phyloP scores from a whole-genome alignment of 768 basidiomycete genomes.

The Cystobasidium tubakii region DNA sequence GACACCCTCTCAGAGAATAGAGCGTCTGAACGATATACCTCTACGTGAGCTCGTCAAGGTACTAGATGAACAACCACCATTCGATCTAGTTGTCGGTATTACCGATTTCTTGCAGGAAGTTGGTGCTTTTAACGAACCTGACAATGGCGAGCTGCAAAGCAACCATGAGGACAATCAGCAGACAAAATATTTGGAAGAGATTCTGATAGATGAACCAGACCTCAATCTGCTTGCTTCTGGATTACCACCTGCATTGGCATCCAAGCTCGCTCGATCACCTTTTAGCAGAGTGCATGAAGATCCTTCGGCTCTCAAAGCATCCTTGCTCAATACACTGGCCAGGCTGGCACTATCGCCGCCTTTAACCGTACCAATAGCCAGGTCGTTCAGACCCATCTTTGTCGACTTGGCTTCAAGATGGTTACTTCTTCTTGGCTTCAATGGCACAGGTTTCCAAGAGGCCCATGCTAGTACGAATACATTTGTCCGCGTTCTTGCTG shows the following conservation, averaged over 20 bases:
- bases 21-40: background rate
- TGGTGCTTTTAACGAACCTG: background rate
- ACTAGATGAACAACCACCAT: constrained; percentile 9
- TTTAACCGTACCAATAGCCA: constrained; percentile 61
- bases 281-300: background rate
- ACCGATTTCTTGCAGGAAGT: constrained; percentile 13
- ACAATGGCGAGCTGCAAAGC: background rate
- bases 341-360: constrained; percentile 59
- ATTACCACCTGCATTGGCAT: background rate
- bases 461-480: constrained; percentile 47
- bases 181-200: background rate
- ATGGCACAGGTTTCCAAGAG: constrained; percentile 46
- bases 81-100: constrained; percentile 26
- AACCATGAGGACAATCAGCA: background rate
- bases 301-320: constrained; percentile 6
- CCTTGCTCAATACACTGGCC: constrained; percentile 59
- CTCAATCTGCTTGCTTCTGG: constrained; percentile 14
- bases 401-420: constrained; percentile 75
- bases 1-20: background rate
- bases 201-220: constrained; percentile 6
- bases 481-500: constrained; percentile 50
- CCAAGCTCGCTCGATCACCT: constrained; percentile 21
- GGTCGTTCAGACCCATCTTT: constrained; percentile 67
- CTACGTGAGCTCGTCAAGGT: constrained; percentile 5
- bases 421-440: constrained; percentile 56